Evolutionary conservation across 371 early-diverging fungal species (phyloP).

Genomic region (Mucor piriformis): DNA sequence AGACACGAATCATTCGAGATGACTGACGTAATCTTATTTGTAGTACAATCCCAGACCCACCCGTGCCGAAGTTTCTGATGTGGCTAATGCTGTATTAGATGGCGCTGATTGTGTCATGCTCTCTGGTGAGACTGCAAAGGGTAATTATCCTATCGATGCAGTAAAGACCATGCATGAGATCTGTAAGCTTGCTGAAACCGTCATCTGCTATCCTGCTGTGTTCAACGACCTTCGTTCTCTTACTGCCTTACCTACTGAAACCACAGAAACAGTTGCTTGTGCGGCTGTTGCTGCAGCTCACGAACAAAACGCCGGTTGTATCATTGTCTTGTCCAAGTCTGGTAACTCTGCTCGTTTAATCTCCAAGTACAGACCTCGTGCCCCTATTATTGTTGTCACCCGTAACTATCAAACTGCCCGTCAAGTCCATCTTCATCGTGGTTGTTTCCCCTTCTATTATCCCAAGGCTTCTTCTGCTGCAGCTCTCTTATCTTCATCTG

Average conservation of each 20-base stretch:
- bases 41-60: conserved; percentile 94
- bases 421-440: conserved; percentile 85
- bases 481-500: conserved; percentile 23
- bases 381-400: conserved; percentile 93
- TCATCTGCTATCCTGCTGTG: conserved; percentile 76
- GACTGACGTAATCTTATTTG: conserved; percentile 16
- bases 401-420: conserved; percentile 85
- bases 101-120: conserved; percentile 99
- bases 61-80: conserved; percentile 98
- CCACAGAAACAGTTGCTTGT: conserved; percentile 92
- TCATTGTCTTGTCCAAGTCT: conserved; percentile 83
- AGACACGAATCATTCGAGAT: too few species aligned
- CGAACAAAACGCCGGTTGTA: conserved; percentile 85
- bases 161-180: conserved; percentile 81
- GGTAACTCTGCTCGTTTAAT: conserved; percentile 89
- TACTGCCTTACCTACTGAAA: conserved; percentile 74
- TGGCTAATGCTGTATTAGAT: conserved; percentile 97
- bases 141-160: conserved; percentile 76
- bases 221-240: conserved; percentile 82
- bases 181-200: conserved; percentile 75
- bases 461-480: conserved; percentile 51
- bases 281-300: conserved; percentile 91
- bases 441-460: conserved; percentile 91
- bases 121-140: conserved; percentile 98
- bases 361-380: conserved; percentile 93